phyloP scores from a whole-genome alignment of 805 yeast genomes.

The Starmerella scarabaei region DNA sequence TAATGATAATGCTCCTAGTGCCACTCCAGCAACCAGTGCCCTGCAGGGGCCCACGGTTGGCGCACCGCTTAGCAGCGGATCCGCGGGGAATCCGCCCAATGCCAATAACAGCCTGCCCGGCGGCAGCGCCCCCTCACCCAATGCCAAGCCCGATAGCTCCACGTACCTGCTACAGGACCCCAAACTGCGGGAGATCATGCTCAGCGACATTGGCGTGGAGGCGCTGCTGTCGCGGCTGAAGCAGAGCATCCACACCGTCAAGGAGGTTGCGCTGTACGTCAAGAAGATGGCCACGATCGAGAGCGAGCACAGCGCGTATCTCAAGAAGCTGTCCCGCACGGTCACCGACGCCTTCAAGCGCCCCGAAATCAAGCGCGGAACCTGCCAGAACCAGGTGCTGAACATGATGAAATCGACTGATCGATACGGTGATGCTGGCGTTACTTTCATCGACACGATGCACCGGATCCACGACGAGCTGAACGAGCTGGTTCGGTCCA shows the following conservation, averaged over 20 bases:
- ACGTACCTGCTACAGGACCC: conserved; percentile 27
- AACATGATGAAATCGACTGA: conserved; percentile 68
- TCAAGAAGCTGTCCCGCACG: conserved; percentile 55
- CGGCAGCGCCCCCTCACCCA: background rate
- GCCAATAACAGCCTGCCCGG: background rate
- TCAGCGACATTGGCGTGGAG: conserved; percentile 48
- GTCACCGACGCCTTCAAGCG: conserved; percentile 39
- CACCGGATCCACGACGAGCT: conserved; percentile 80
- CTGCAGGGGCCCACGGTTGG: too few species aligned
- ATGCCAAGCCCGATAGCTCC: conserved; percentile 17
- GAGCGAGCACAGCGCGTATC: conserved; percentile 61
- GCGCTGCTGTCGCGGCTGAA: conserved; percentile 60
- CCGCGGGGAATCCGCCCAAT: background rate
- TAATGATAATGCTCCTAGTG: background rate
- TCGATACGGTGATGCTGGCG: conserved; percentile 54
- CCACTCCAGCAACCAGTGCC: too few species aligned
- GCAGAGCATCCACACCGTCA: conserved; percentile 67
- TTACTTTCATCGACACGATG: conserved; percentile 64
- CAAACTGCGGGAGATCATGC: conserved; percentile 26
- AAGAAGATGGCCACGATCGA: conserved; percentile 68
- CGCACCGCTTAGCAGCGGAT: too few species aligned
- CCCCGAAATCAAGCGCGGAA: conserved; percentile 42
- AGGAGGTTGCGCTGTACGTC: conserved; percentile 68
- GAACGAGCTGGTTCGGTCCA: conserved; percentile 51
- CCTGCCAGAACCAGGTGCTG: conserved; percentile 55